Base-by-base conservation (phyloP, 257 asterid genomes). In the Primulina huaijiensis region DNA sequence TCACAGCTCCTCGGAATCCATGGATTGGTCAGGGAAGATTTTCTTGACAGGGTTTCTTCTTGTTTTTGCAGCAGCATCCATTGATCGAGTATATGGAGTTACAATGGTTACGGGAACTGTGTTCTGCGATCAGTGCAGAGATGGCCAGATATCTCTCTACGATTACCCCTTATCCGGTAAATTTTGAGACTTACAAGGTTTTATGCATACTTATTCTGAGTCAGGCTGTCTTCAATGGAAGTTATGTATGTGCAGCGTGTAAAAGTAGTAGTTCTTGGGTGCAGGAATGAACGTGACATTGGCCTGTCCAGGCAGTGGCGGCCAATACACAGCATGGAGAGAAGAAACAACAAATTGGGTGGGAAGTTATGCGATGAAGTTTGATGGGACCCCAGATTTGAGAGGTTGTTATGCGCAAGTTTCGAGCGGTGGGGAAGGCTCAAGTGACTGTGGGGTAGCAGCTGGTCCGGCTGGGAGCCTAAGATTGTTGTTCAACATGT, bases 121-220 rank as follows among this genome's bases (percentile, higher is more conserved):
- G 53, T 90, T 90, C 71, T 93, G 99, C 59, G 99, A 93, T 77
- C 97, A 93, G 80, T 93, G 99, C 89, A 87, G 78, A 82, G 99
- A 90, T 68, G 99, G 96, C 66, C 89, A 80, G 29, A 59, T 93
- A 0, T 87, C 99, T 31, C 76, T 89, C 60, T 93, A 80, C 68
- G 99, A 93, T 75, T 93, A 82, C 65, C 97, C 99, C 31, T 77
- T 87, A 27, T 33, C 68, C 16, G 99, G 99, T 90, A 76, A 75
- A 5, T 19, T 46, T 58, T 7, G 35, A 27, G 30, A 2, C 3
- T 27, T 27, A 3, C 1, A 17, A 33, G 2, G 20, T 40, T 40
- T 23, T 40, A 40, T 11, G n/a, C 38, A 34, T 5, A 7, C 7
- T 34, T 34, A 34, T 34, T 6, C 25, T 55, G 46, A 38, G 14